Evolutionary conservation across 2,329 filamentous ascomycete genomes (phyloP).

Genomic region (Xylariaceae sp.): DNA sequence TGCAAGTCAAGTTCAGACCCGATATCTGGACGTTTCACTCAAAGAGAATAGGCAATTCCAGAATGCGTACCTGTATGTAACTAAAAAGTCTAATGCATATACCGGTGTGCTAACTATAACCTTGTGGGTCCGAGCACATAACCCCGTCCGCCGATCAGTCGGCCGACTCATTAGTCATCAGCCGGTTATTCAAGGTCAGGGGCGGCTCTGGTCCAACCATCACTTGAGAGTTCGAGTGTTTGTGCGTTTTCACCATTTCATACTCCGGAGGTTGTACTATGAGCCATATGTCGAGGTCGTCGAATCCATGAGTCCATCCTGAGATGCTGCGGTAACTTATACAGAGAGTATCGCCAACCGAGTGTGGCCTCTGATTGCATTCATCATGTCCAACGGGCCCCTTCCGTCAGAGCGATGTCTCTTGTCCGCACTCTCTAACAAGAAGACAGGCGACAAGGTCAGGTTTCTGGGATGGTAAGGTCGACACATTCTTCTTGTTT

Average conservation of each 20-base stretch:
- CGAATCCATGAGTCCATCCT: not conserved
- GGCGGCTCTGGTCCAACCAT: not conserved
- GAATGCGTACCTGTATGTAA: not conserved
- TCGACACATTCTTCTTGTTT: not conserved
- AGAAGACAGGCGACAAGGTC: conserved; percentile 65
- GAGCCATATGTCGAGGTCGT: not conserved
- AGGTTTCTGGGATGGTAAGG: conserved; percentile 87
- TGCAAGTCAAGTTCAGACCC: conserved; percentile 19
- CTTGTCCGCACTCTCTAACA: conserved; percentile 53
- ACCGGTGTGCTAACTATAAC: not conserved
- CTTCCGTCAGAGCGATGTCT: conserved; percentile 61
- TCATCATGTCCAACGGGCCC: conserved; percentile 52
- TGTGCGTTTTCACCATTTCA: not conserved
- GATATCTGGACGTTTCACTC: not conserved
- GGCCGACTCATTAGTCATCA: conserved; percentile 2
- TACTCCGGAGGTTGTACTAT: not conserved
- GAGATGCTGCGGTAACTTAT: not conserved
- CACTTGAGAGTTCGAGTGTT: not conserved
- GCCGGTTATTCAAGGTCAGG: not conserved
- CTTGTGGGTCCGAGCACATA: not conserved
- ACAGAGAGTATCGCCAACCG: not conserved
- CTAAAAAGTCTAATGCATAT: not conserved
- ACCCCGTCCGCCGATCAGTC: conserved; percentile 11
- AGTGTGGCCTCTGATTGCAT: conserved; percentile 6
- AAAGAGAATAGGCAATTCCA: not conserved